Percentiles rank a stretch among this genome's conserved stretches.
Evolutionary conservation across 169 alveolate genomes (phyloP).

Genomic region (Cryptosporidium parvum): DNA sequence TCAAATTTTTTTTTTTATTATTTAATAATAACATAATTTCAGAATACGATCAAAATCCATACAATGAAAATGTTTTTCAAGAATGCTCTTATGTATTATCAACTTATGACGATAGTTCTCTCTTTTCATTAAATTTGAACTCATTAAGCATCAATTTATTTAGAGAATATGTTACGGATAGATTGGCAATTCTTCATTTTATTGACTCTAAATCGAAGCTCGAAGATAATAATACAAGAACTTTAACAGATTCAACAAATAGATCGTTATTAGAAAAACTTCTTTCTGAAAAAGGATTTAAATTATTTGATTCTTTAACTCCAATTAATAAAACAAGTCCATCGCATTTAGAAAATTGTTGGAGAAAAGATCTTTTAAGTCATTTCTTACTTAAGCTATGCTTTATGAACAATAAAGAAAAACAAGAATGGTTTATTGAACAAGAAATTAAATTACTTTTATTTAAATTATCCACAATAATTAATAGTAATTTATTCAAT

Average conservation of each 20-base stretch:
- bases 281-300: slow-evolving; percentile 58
- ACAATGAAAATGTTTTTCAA: slow-evolving; percentile 31
- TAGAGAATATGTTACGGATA: slow-evolving; percentile 54
- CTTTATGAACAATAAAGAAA: slow-evolving; percentile 84
- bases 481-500: slow-evolving; percentile 45
- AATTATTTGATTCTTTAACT: slow-evolving; percentile 26
- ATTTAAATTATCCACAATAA: slow-evolving; percentile 79
- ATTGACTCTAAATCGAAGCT: slow-evolving; percentile 33
- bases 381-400: slow-evolving; percentile 64
- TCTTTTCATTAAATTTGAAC: slow-evolving; percentile 29
- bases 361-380: slow-evolving; percentile 57
- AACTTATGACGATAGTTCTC: slow-evolving; percentile 35
- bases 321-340: slow-evolving; percentile 38
- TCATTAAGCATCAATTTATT: slow-evolving; percentile 63
- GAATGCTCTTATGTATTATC: slow-evolving; percentile 66
- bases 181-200: slow-evolving; percentile 43
- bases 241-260: slow-evolving; percentile 40
- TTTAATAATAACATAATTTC: neutral
- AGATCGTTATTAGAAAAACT: slow-evolving; percentile 35
- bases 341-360: slow-evolving; percentile 6
- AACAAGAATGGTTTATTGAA: slow-evolving; percentile 87
- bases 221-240: slow-evolving; percentile 27
- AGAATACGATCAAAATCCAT: slow-evolving; percentile 52
- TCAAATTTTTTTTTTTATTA: neutral
- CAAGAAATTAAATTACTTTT: slow-evolving; percentile 84